Evolutionary conservation across 768 basidiomycete species (phyloP), one percentile per base, ranked within the genome.

Genomic region (Leucocoprinus leucothites): DNA sequence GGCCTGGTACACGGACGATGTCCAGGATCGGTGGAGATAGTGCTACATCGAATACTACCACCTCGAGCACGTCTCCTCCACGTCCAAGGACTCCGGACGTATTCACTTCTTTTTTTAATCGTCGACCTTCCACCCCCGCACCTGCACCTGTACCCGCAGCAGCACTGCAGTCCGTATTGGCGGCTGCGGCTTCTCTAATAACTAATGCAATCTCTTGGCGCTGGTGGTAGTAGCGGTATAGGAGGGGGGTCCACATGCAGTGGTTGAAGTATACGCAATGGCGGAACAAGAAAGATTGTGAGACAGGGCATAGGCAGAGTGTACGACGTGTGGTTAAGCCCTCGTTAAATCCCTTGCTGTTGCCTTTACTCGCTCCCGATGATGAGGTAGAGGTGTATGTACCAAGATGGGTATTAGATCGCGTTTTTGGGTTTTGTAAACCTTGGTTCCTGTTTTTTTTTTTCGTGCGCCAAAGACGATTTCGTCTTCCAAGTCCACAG

Each of bases 71-170:
- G 9, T 34, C 41, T 9, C 22, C 51, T 21, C 45, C 52, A 21
- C 45, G 74, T 0, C 75, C 82, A 0, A 77, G 89, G 0, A 75
- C 91, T 9, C 67, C 79, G 24, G 87, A 87, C 61, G 85, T 91
- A 0, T 93, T 94, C 61, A 86, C 89, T 0, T 86, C 87, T 1
- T 76, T 94, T 18, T 92, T 91, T 61, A 87, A 71, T 63, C 35
- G 51, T 11, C 44, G 48, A 24, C 45, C 47, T 18, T 57, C 56
- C 3, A 53, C 42, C 25, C 42, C 51, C 41, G 54, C 59, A 51
- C 9, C 47, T n/a, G n/a, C n/a, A n/a, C n/a, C 48, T 42, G 53
- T 58, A 53, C 7, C 43, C 21, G 19, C 43, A 36, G 14, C 36
- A 21, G 22, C 47, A 38, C 21, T 19, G 34, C 16, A 53, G 13